A percentile compares a stretch with the other conserved stretches of the same genome.
Conservation (phyloP, 768 basidiomycete species). For the Paxillus ammoniavirescens region DNA sequence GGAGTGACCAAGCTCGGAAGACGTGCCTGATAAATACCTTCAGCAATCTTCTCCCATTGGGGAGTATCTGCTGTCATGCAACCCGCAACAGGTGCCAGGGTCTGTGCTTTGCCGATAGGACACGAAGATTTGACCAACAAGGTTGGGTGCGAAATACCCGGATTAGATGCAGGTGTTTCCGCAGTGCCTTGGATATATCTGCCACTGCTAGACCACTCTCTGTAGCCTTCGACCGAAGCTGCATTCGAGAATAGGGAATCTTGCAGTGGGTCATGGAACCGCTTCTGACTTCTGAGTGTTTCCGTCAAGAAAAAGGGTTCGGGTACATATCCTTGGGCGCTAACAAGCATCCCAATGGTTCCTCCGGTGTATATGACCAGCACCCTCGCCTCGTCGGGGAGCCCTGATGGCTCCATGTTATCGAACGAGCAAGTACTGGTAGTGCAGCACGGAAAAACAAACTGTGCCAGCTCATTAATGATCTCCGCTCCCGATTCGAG, state of each 20-base stretch:
- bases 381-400: constrained; percentile 73
- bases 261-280: constrained; percentile 90
- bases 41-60: constrained; percentile 46
- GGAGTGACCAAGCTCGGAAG: constrained; percentile 81
- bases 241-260: constrained; percentile 85
- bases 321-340: constrained; percentile 74
- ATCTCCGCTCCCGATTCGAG: neutral
- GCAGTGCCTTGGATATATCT: constrained; percentile 46
- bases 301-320: constrained; percentile 88
- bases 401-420: constrained; percentile 48
- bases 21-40: constrained; percentile 68
- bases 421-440: too few relatives aligned
- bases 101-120: constrained; percentile 52
- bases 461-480: too few relatives aligned
- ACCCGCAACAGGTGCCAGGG: constrained; percentile 32
- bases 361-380: constrained; percentile 89
- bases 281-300: constrained; percentile 74
- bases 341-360: constrained; percentile 86
- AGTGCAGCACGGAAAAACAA: too few relatives aligned
- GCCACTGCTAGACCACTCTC: constrained; percentile 71
- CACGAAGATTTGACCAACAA: constrained; percentile 67
- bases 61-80: constrained; percentile 32
- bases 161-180: constrained; percentile 5
- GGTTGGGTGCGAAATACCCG: constrained; percentile 33
- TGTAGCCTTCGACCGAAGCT: constrained; percentile 73